phyloP scores from a whole-genome alignment of 108 stramenopile species.

The Fragilaria crotonensis region DNA sequence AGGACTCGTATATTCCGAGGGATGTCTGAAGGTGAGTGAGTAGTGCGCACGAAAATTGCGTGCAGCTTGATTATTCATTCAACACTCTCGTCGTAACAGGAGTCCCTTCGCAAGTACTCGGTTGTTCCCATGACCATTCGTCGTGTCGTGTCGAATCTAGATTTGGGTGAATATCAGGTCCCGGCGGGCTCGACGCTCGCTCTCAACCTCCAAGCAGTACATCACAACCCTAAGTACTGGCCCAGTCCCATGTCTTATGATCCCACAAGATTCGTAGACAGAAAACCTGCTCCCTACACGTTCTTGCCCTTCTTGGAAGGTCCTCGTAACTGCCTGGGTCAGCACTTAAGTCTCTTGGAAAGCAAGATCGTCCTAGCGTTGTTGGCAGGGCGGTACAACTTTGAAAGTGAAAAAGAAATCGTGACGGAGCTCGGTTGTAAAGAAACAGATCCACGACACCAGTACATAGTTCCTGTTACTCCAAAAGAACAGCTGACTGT shows the following conservation, averaged over 20 bases:
- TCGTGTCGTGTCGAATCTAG: constrained; percentile 4
- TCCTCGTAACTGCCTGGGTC: constrained; percentile 10
- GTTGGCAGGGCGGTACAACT: constrained; percentile 10
- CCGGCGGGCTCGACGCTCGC: not conserved
- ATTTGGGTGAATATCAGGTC: not conserved
- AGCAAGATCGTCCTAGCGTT: constrained; percentile 11
- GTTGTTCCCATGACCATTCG: constrained; percentile 5
- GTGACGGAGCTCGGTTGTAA: constrained; percentile 6
- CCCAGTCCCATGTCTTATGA: constrained; percentile 7
- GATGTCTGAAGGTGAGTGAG: constrained; percentile 11
- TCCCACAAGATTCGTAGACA: not conserved
- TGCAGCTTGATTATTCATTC: too few relatives aligned
- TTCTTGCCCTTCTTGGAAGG: constrained; percentile 11
- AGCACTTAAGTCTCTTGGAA: constrained; percentile 6
- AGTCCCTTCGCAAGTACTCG: constrained; percentile 9
- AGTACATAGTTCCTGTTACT: constrained; percentile 19
- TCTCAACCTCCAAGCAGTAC: constrained; percentile 6
- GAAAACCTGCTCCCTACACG: constrained; percentile 3
- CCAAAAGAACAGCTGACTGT: constrained; percentile 19
- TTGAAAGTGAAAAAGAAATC: not conserved
- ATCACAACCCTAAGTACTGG: constrained; percentile 10
- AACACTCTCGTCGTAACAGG: constrained; percentile 7
- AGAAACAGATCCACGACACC: constrained; percentile 23
- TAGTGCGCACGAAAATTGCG: too few relatives aligned
- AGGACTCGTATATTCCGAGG: constrained; percentile 13